Evolutionary conservation across 441 rosid genomes (phyloP).

Genomic region (Adansonia grandidieri): DNA sequence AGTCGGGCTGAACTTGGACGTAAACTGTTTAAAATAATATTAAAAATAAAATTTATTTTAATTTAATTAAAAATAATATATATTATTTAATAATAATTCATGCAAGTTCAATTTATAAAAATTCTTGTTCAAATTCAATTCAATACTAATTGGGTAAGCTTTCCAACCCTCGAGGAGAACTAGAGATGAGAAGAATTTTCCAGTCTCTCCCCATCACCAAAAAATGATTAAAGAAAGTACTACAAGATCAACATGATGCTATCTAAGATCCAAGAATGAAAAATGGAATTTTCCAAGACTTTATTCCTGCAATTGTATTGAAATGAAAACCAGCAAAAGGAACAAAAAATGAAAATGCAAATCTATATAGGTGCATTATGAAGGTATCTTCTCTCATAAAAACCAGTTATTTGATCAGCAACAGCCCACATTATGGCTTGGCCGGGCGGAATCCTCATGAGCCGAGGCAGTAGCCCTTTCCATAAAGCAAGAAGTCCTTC

Average conservation of each 20-base stretch:
- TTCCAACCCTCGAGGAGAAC: not conserved
- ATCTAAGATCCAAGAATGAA: constrained; percentile 1
- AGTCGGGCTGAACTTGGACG: too few relatives aligned
- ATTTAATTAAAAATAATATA: too few relatives aligned
- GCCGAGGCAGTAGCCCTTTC: constrained; percentile 93
- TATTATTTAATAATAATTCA: too few relatives aligned
- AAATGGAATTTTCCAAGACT: not conserved
- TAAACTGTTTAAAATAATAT: too few relatives aligned
- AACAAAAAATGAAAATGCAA: constrained; percentile 11
- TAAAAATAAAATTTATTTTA: too few relatives aligned
- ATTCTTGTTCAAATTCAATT: too few relatives aligned
- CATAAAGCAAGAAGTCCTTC: constrained; percentile 84
- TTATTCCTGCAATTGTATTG: constrained; percentile 16
- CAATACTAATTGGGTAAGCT: too few relatives aligned
- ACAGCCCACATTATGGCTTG: constrained; percentile 92
- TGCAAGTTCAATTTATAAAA: too few relatives aligned
- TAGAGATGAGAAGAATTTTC: not conserved
- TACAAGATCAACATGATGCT: not conserved
- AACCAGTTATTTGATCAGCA: constrained; percentile 76
- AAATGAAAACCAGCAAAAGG: constrained; percentile 5
- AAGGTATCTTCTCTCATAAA: constrained; percentile 61
- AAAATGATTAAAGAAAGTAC: not conserved
- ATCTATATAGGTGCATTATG: constrained; percentile 46
- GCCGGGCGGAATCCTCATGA: constrained; percentile 90
- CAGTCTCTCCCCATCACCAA: not conserved